Evolutionary conservation across 495 filamentous ascomycete genomes (phyloP).

Genomic region (Cetradonia linearis): DNA sequence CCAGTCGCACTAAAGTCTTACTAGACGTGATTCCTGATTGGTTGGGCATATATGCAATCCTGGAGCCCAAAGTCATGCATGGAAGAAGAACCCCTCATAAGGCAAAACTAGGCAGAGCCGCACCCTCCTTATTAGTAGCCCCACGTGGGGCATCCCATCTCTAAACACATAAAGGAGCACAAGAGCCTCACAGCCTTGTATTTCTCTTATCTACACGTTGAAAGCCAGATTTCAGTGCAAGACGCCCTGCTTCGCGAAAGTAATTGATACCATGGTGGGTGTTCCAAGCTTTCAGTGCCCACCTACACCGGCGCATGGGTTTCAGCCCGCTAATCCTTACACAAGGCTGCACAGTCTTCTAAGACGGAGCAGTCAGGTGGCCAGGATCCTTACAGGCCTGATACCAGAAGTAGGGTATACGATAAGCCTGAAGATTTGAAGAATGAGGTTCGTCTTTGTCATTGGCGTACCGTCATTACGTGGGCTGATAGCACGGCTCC

Average conservation of each 20-base stretch:
- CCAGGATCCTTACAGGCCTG: background rate
- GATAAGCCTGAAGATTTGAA: background rate
- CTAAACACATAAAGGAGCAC: background rate
- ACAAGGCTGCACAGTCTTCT: conserved; percentile 8
- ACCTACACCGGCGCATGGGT: background rate
- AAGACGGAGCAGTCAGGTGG: background rate
- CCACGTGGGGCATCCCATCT: background rate
- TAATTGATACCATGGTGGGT: conserved; percentile 4
- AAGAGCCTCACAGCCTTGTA: background rate
- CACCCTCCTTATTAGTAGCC: background rate
- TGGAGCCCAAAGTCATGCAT: conserved; percentile 1
- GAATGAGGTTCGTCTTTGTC: background rate
- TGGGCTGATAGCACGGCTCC: background rate
- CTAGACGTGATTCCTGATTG: background rate
- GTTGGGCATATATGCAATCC: background rate
- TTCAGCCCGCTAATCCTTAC: background rate
- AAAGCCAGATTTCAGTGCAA: background rate
- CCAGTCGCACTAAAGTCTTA: background rate
- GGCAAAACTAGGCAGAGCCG: conserved; percentile 7
- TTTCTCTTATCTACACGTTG: background rate
- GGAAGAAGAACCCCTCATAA: background rate
- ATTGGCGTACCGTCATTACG: background rate
- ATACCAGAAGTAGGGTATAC: conserved; percentile 3
- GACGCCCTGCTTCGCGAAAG: conserved; percentile 1
- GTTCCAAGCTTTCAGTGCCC: background rate